phyloP scores from a whole-genome alignment of 371 early-diverging fungal genomes.

The Mucor sp. region DNA sequence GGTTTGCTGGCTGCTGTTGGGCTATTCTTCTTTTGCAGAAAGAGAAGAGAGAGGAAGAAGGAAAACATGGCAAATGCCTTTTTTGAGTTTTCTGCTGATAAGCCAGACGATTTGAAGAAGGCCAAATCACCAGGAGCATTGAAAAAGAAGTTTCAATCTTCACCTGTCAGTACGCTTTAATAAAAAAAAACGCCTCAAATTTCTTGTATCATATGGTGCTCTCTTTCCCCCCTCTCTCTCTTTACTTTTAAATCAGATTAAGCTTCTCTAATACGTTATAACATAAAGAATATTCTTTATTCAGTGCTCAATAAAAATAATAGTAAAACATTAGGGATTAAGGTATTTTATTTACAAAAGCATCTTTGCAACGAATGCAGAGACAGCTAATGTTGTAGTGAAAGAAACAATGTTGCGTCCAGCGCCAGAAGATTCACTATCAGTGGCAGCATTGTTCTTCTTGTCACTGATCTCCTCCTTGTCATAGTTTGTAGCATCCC shows the following conservation, averaged over 20 bases:
- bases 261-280: too few species aligned
- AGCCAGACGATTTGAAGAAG: conserved; percentile 17
- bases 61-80: conserved; percentile 41
- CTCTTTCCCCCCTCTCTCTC: not conserved
- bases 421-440: not conserved
- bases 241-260: too few species aligned
- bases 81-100: conserved; percentile 33
- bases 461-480: conserved; percentile 8
- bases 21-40: conserved; percentile 22
- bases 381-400: not conserved
- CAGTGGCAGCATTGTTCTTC: conserved; percentile 5
- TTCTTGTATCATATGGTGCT: not conserved
- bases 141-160: conserved; percentile 21
- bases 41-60: conserved; percentile 30
- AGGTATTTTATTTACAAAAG: conserved; percentile 1
- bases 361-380: not conserved
- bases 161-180: conserved; percentile 10
- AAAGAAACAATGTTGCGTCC: not conserved
- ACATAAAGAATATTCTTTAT: not conserved
- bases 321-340: not conserved
- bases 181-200: too few species aligned
- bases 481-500: conserved; percentile 21
- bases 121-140: conserved; percentile 12
- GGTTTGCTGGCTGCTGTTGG: conserved; percentile 21
- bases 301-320: not conserved